phyloP scores from a whole-genome alignment of 2,329 filamentous ascomycete genomes.

The Ophiobolus disseminans region DNA sequence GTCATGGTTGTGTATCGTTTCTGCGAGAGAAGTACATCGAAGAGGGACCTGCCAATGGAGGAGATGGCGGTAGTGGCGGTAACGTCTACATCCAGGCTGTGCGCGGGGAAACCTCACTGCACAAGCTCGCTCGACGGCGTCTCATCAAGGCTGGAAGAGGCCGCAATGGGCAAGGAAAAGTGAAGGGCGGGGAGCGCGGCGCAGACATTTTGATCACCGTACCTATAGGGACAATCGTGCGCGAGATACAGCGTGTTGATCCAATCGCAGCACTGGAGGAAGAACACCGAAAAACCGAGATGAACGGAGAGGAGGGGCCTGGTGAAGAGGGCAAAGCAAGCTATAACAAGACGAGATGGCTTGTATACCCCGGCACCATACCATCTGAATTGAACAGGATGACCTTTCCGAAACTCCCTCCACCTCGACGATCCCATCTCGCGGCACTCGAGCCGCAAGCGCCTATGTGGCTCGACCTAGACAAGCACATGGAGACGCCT shows the following conservation, averaged over 20 bases:
- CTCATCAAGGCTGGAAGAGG: slow-evolving; percentile 77
- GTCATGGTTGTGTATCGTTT: slow-evolving; percentile 94
- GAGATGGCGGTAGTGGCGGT: slow-evolving; percentile 90
- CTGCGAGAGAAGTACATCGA: slow-evolving; percentile 87
- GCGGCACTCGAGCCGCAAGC: slow-evolving; percentile 72
- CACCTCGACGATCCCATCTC: slow-evolving; percentile 63
- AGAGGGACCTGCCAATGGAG: slow-evolving; percentile 91
- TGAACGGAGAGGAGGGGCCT: slow-evolving; percentile 22
- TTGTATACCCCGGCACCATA: slow-evolving; percentile 82
- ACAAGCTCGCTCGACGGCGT: slow-evolving; percentile 83
- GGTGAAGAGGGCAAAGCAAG: slow-evolving; percentile 43
- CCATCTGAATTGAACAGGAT: slow-evolving; percentile 71
- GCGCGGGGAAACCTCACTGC: slow-evolving; percentile 86
- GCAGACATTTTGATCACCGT: slow-evolving; percentile 89
- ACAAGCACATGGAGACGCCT: slow-evolving; percentile 78
- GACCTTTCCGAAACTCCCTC: slow-evolving; percentile 64
- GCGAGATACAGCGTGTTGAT: slow-evolving; percentile 80
- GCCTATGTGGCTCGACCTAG: slow-evolving; percentile 68
- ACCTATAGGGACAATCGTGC: slow-evolving; percentile 88
- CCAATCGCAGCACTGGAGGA: slow-evolving; percentile 73
- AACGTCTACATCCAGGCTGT: slow-evolving; percentile 95
- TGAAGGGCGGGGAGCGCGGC: slow-evolving; percentile 77
- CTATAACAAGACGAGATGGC: slow-evolving; percentile 73
- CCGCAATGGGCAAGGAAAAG: slow-evolving; percentile 78
- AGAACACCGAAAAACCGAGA: slow-evolving; percentile 37